Conservation (phyloP, 345 rosid genomes). For the Camelina laxa region DNA sequence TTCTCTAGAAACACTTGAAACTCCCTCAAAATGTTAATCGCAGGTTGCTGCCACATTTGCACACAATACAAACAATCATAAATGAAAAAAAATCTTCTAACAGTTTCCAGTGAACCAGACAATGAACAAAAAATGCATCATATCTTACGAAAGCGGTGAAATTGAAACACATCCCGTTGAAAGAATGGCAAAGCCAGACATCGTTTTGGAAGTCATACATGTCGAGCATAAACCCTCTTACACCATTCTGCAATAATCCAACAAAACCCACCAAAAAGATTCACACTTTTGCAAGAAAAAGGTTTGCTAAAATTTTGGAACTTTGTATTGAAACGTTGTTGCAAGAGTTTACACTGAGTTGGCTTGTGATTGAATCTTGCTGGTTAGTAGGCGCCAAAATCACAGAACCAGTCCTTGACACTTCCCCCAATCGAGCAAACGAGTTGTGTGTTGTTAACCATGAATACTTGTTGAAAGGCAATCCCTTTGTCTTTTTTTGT, state of each 20-base stretch:
- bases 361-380: slow-evolving; percentile 78
- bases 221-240: slow-evolving; percentile 93
- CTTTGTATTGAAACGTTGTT: background rate
- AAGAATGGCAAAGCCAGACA: slow-evolving; percentile 94
- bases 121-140: background rate
- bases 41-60: slow-evolving; percentile 63
- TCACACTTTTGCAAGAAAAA: background rate
- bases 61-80: slow-evolving; percentile 8
- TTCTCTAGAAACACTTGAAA: slow-evolving; percentile 61
- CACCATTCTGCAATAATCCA: slow-evolving; percentile 73
- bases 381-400: slow-evolving; percentile 73
- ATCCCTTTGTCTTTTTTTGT: slow-evolving; percentile 51
- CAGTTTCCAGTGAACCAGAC: background rate
- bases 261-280: background rate
- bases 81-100: background rate
- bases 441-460: slow-evolving; percentile 98
- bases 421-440: slow-evolving; percentile 55
- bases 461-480: slow-evolving; percentile 82
- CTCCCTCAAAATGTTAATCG: slow-evolving; percentile 67
- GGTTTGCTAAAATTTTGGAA: slow-evolving; percentile 11
- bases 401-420: slow-evolving; percentile 63
- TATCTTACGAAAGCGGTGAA: slow-evolving; percentile 85
- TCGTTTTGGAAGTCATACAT: slow-evolving; percentile 81
- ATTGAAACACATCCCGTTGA: slow-evolving; percentile 65
- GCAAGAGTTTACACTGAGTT: slow-evolving; percentile 59